Evolutionary conservation across 2,329 filamentous ascomycete genomes (phyloP).

Genomic region (Trichophyton benhamiae): DNA sequence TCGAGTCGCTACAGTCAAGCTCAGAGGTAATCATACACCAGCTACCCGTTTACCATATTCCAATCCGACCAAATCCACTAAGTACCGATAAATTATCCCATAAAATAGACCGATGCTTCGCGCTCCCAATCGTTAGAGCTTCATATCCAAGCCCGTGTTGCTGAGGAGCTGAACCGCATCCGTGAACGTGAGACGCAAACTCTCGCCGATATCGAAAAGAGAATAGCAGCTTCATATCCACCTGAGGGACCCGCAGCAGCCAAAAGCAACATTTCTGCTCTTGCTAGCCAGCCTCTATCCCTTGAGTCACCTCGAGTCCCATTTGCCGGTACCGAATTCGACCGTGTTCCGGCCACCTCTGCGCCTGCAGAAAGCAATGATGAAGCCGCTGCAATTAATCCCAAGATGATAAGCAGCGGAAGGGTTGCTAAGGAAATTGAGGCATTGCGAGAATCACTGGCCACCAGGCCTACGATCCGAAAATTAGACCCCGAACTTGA

Average conservation of each 20-base stretch:
- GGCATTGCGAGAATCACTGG: constrained; percentile 45
- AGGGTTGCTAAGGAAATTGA: constrained; percentile 47
- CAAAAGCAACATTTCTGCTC: constrained; percentile 13
- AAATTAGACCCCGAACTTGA: constrained; percentile 60
- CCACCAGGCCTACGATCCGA: constrained; percentile 48
- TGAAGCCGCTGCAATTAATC: constrained; percentile 11
- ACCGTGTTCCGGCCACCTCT: constrained; percentile 2
- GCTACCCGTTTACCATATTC: constrained; percentile 2
- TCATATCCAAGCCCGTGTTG: constrained; percentile 76
- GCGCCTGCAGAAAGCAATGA: constrained; percentile 8
- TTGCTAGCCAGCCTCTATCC: constrained; percentile 14
- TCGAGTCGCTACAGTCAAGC: constrained; percentile 71
- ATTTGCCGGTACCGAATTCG: constrained; percentile 24
- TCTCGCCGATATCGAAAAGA: constrained; percentile 56
- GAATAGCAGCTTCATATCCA: constrained; percentile 33
- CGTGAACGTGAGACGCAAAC: constrained; percentile 57
- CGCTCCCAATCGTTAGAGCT: constrained; percentile 74
- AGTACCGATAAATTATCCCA: neutral
- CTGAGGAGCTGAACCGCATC: constrained; percentile 70
- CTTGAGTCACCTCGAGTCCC: constrained; percentile 34
- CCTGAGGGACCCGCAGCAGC: constrained; percentile 26
- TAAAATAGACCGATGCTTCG: constrained; percentile 69
- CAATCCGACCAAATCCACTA: constrained; percentile 3
- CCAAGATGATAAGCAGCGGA: constrained; percentile 23
- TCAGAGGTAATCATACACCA: constrained; percentile 51